Evolutionary conservation across 1,284 basidiomycete genomes (phyloP).

Genomic region (Leccinum griseonigrum): DNA sequence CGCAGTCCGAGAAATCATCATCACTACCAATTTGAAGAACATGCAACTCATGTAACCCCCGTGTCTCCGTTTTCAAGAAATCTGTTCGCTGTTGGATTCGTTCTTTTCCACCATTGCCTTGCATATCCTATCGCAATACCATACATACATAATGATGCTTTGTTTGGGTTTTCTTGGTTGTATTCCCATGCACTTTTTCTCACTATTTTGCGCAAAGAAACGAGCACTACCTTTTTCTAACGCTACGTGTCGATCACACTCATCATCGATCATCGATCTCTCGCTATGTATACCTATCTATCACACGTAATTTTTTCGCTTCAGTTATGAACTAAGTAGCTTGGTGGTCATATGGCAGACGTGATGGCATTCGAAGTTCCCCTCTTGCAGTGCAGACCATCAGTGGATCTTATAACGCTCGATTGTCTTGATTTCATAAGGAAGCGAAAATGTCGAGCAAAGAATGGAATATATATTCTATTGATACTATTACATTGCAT

Average conservation of each 20-base stretch:
- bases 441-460: background rate
- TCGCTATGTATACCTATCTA: conserved; percentile 26
- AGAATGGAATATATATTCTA: conserved; percentile 8
- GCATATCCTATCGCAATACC: conserved; percentile 20
- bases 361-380: background rate
- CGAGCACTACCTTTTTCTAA: conserved; percentile 14
- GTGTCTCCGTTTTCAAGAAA: background rate
- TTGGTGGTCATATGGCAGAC: background rate
- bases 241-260: background rate
- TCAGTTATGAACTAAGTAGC: conserved; percentile 2
- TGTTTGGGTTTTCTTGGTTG: conserved; percentile 8
- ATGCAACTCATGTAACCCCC: conserved; percentile 50
- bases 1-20: conserved; percentile 60
- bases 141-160: background rate
- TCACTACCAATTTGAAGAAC: conserved; percentile 54
- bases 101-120: conserved; percentile 1
- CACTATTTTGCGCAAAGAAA: conserved; percentile 4
- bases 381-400: background rate
- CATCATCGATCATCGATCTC: background rate
- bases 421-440: background rate
- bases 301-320: conserved; percentile 14
- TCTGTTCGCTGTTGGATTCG: conserved; percentile 3
- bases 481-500: conserved; percentile 57
- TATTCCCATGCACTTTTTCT: conserved; percentile 15
- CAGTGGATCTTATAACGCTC: background rate